phyloP scores from a whole-genome alignment of 208 protist genomes.

The Dictyostelium gargantuum region DNA sequence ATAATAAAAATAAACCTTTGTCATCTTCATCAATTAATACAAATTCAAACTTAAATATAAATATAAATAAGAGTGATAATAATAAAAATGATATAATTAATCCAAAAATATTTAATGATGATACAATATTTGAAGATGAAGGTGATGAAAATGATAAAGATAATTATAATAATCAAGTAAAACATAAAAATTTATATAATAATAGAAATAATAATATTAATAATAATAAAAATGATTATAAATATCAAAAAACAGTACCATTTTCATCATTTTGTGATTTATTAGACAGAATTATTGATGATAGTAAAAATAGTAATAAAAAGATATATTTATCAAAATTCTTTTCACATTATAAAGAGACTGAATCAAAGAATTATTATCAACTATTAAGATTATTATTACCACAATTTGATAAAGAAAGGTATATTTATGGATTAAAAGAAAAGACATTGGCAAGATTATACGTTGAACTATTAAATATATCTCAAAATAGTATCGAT shows the following conservation, averaged over 20 bases:
- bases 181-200: no score
- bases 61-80: background rate
- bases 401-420: constrained; percentile 75
- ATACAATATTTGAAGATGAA: background rate
- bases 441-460: constrained; percentile 73
- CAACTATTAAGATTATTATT: constrained; percentile 68
- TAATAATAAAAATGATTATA: constrained; percentile 33
- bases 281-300: constrained; percentile 56
- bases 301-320: constrained; percentile 40
- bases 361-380: constrained; percentile 66
- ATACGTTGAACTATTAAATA: constrained; percentile 78
- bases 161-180: background rate
- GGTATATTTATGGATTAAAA: constrained; percentile 77
- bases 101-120: background rate
- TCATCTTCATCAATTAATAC: background rate
- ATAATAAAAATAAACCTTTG: background rate
- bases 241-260: constrained; percentile 64
- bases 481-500: constrained; percentile 58
- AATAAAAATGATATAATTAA: background rate
- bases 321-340: constrained; percentile 67
- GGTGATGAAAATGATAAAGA: background rate
- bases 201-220: background rate
- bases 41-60: background rate
- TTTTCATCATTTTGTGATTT: constrained; percentile 70
- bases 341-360: constrained; percentile 68